Conservation (phyloP, 2,329 filamentous ascomycete genomes). For the Chaetomiaceae sp. region DNA sequence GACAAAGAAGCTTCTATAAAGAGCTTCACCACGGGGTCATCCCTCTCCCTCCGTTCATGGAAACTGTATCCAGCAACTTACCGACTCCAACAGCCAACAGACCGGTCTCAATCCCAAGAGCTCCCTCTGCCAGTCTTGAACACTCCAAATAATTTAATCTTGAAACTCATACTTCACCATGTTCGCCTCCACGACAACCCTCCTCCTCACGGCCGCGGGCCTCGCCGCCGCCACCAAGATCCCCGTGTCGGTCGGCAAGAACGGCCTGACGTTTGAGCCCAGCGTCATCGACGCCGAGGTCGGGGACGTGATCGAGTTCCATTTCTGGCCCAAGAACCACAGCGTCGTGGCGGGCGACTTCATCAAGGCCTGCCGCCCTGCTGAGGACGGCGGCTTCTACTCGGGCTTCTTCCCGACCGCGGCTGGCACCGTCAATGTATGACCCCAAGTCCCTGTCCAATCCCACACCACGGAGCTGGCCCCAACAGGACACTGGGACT, state of each 20-base stretch:
- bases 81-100: no score
- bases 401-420: conserved; percentile 41
- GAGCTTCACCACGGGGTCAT: no score
- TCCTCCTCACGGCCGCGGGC: conserved; percentile 3
- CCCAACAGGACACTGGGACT: no score
- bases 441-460: no score
- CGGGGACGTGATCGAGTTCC: conserved; percentile 51
- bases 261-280: conserved; percentile 46
- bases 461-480: no score
- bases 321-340: conserved; percentile 50
- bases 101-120: no score
- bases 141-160: no score
- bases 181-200: neutral
- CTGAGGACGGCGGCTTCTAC: conserved; percentile 37
- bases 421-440: conserved; percentile 24
- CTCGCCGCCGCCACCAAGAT: conserved; percentile 18
- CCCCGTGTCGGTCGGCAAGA: conserved; percentile 19
- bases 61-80: no score
- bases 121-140: no score
- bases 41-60: no score
- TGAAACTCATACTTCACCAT: neutral
- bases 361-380: conserved; percentile 36
- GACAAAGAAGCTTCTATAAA: no score
- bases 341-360: conserved; percentile 38
- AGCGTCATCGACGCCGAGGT: conserved; percentile 43